A percentile compares a stretch with the other conserved stretches of the same genome.
phyloP scores from a whole-genome alignment of 768 basidiomycete genomes.

The Kwoniella sp. region DNA sequence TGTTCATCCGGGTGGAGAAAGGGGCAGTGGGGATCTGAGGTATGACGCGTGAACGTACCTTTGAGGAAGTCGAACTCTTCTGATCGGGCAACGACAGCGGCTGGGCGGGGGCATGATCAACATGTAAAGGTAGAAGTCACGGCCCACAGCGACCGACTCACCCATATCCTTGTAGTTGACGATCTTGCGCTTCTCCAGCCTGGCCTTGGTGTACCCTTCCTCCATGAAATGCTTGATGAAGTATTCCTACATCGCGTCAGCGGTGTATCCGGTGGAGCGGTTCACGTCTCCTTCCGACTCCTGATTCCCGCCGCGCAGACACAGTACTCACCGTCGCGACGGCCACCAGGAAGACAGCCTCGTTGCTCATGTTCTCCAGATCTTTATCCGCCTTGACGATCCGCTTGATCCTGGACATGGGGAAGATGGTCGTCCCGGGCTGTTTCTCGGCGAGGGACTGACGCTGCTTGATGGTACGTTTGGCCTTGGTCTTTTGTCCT shows the following conservation, averaged over 20 bases:
- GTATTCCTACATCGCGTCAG: conserved; percentile 65
- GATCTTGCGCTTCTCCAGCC: conserved; percentile 66
- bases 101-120: conserved; percentile 8
- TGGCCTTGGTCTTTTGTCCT: conserved; percentile 24
- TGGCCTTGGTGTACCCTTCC: conserved; percentile 66
- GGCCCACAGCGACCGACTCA: conserved; percentile 48
- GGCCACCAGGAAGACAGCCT: conserved; percentile 73
- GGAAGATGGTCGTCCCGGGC: conserved; percentile 70
- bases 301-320: too few relatives aligned
- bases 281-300: too few relatives aligned
- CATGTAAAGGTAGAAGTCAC: not conserved
- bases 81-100: conserved; percentile 37
- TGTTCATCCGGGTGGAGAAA: conserved; percentile 23
- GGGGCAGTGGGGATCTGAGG: not conserved
- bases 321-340: conserved; percentile 63
- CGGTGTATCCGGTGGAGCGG: too few relatives aligned
- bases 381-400: conserved; percentile 83
- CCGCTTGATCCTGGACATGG: conserved; percentile 71
- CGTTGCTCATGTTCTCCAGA: conserved; percentile 56
- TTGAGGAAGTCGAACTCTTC: conserved; percentile 46
- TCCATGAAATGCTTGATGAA: conserved; percentile 73
- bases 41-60: conserved; percentile 18
- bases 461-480: too few relatives aligned
- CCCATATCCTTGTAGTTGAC: conserved; percentile 77
- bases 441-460: conserved; percentile 43